Conservation (phyloP, 495 filamentous ascomycete genomes). For the Penicillium egyptiacum region DNA sequence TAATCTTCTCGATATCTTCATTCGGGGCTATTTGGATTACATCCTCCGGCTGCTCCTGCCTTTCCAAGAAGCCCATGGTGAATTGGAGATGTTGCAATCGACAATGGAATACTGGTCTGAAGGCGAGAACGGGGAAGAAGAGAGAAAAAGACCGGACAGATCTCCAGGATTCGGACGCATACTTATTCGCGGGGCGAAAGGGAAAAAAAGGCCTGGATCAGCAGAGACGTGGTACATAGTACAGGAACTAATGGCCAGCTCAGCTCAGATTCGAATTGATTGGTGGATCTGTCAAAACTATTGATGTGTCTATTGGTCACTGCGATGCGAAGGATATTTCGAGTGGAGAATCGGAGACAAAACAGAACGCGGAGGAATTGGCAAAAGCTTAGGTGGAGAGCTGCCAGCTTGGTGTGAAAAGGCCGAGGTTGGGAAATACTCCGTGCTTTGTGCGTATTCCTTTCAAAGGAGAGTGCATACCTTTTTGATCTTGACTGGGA, state of each 20-base stretch:
- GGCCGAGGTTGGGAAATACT: neutral
- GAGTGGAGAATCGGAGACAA: neutral
- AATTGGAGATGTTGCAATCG: neutral
- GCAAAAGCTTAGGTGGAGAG: constrained; percentile 16
- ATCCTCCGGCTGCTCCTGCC: constrained; percentile 25
- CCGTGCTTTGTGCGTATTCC: too few relatives aligned
- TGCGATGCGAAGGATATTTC: neutral
- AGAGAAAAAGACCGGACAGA: neutral
- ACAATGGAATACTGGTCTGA: neutral
- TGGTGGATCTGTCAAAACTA: neutral
- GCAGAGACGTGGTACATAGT: neutral
- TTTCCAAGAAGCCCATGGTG: constrained; percentile 36
- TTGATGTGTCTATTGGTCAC: constrained; percentile 2
- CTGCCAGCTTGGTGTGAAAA: neutral
- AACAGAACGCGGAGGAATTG: constrained; percentile 10
- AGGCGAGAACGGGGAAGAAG: neutral
- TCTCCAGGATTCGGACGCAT: neutral
- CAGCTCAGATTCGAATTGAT: neutral
- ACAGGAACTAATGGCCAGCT: neutral
- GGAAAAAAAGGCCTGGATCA: constrained; percentile 3
- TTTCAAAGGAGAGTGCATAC: neutral
- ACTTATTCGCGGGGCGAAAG: neutral
- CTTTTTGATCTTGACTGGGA: neutral
- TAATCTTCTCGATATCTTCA: constrained; percentile 36
- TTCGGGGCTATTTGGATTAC: constrained; percentile 25